Base-by-base conservation (phyloP, 2,329 filamentous ascomycete species). In the Colletotrichum zoysiae region DNA sequence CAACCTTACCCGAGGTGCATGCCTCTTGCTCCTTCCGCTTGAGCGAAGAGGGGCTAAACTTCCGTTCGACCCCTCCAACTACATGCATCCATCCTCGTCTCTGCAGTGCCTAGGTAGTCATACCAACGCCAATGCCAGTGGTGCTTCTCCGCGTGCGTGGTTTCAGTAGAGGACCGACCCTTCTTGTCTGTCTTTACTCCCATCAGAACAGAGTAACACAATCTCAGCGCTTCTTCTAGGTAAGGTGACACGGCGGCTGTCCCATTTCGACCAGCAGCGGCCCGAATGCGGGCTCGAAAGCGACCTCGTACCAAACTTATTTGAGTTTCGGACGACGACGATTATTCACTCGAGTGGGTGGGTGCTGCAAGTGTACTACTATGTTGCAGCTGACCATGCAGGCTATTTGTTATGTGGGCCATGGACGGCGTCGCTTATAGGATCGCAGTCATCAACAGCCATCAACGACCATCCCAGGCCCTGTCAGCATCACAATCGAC, bases 11-110 rank as follows among this genome's bases (percentile, higher is more conserved):
- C 69, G 70, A 72, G 70, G 65, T 53, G 58, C 55, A 59, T 30
- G 30, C 48, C n/a, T 20, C 46, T 50, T 14, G 30, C 40, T 35
- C n/a, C 46, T 60, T 69, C 55, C 42, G 48, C 35, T 48, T 70
- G 55, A 20, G 67, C 70, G 50, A 65, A 48, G 65, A 61, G 46
- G 44, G 42, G 70, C 60, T 67, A 55, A 65, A 72, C 65, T 72
- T 70, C 65, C 70, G 60, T 65, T 60, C 66, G 55, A 64, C 65
- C 70, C 55, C 59, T 70, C 69, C 70, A 71, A 65, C 70, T 55
- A 70, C 53, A 60, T 20, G 48, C 26, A 30, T 35, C 30, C 44
- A 51, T 38, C 35, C 33, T 40, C 23, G 4, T 61, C 26, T n/a
- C 35, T 64, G 26, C 26, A 40, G 33, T n/a, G 11, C 11, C 4